phyloP scores from a whole-genome alignment of 1,139 yeast genomes.

The Suhomyces coccinellae region DNA sequence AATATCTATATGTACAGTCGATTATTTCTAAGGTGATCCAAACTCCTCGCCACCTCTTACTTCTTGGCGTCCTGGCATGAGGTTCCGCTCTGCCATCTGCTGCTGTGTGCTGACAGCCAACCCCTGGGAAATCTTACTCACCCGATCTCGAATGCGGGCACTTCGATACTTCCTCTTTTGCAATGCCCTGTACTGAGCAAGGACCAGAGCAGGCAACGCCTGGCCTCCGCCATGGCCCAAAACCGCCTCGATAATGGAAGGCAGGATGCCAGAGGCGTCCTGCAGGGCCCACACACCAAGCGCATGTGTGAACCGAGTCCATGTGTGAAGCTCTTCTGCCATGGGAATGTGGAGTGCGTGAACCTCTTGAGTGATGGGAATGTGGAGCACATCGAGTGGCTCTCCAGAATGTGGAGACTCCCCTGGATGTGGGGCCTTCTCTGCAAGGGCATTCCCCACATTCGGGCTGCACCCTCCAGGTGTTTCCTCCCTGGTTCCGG shows the following conservation, averaged over 20 bases:
- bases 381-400: no score
- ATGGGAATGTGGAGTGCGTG: not conserved
- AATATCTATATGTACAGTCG: no score
- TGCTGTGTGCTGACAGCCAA: constrained; percentile 18
- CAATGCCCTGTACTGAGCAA: not conserved
- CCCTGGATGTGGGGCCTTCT: no score
- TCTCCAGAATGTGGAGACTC: not conserved
- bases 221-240: not conserved
- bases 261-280: no score
- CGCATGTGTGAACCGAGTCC: not conserved
- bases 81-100: constrained; percentile 22
- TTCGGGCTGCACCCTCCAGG: no score
- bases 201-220: not conserved
- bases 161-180: constrained; percentile 10
- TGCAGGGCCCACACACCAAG: not conserved
- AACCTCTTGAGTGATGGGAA: not conserved
- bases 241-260: not conserved
- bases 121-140: constrained; percentile 21
- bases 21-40: no score
- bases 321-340: not conserved
- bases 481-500: no score
- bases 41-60: not conserved
- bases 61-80: no score
- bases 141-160: constrained; percentile 15
- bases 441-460: no score